A percentile compares a stretch with the other conserved stretches of the same genome.
Conservation (phyloP, 2,329 filamentous ascomycete species). For the Colletotrichum sansevieriae region DNA sequence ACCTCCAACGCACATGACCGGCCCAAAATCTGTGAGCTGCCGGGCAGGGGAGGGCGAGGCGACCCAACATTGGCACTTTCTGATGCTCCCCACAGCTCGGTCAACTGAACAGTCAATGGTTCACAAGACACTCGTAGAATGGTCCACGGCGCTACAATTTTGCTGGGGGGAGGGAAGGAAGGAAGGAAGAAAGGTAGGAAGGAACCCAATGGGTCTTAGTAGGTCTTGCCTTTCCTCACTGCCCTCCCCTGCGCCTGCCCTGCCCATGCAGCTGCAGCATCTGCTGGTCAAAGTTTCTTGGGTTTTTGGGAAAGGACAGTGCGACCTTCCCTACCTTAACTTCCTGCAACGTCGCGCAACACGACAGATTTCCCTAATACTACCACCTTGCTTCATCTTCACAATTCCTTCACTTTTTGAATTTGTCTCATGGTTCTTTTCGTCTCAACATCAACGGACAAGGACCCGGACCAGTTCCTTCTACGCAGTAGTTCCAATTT, state of each 20-base stretch:
- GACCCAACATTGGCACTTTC: neutral
- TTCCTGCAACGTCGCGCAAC: conserved; percentile 24
- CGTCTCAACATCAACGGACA: conserved; percentile 6
- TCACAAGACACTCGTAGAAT: conserved; percentile 1
- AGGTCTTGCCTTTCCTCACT: neutral
- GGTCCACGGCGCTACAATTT: no score
- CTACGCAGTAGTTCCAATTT: no score
- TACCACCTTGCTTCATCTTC: neutral
- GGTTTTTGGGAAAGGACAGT: conserved; percentile 8
- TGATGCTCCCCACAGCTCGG: conserved; percentile 34
- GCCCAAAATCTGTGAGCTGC: conserved; percentile 12
- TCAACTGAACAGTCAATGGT: conserved; percentile 35
- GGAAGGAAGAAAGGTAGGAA: neutral
- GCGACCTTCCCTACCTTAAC: neutral
- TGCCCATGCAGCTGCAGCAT: conserved; percentile 15
- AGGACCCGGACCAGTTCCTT: conserved; percentile 12
- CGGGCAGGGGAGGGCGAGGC: no score
- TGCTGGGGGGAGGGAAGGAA: neutral
- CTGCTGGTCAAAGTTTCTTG: neutral
- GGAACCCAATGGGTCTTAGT: conserved; percentile 5
- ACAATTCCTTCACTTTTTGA: neutral
- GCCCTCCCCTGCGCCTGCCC: conserved; percentile 6
- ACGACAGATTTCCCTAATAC: conserved; percentile 37
- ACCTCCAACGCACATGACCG: conserved; percentile 25
- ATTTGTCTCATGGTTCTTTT: neutral